These are phyloP conservation scores for Ceratocystis eucalypticola DNA, from an alignment of 2,329 filamentous ascomycete species.

Conservation along the genomic window DNA sequence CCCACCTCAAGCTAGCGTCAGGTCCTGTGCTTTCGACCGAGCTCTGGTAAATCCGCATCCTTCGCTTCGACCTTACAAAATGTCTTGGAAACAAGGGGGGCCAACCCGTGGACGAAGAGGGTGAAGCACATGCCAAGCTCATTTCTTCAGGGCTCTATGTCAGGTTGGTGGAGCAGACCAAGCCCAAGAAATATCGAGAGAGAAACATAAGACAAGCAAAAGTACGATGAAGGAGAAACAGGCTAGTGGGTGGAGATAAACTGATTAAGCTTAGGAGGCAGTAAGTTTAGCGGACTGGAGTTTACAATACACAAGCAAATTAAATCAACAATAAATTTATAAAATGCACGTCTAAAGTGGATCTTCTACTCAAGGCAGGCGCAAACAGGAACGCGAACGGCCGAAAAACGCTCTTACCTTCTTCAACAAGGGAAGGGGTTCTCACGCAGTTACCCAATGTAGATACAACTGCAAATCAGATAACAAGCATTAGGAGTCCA, in stretches of 20 bases:
- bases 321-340: not conserved
- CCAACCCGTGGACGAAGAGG: not conserved
- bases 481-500: no score
- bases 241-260: no score
- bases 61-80: not conserved
- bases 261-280: no score
- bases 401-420: not conserved
- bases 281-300: no score
- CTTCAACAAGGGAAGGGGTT: not conserved
- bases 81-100: not conserved
- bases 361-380: not conserved
- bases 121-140: not conserved
- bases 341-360: not conserved
- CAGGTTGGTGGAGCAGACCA: not conserved
- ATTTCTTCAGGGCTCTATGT: not conserved
- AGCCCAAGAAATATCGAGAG: not conserved
- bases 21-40: not conserved
- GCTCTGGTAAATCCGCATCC: not conserved
- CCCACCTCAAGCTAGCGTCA: conserved; percentile 2
- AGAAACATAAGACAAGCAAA: no score
- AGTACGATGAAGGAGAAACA: no score
- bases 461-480: not conserved
- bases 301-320: no score
- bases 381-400: not conserved
- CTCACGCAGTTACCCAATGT: no score